Evolutionary conservation across 1,139 yeast genomes (phyloP), one percentile per base, ranked within the genome.

Genomic region (Lodderomyces margitis): DNA sequence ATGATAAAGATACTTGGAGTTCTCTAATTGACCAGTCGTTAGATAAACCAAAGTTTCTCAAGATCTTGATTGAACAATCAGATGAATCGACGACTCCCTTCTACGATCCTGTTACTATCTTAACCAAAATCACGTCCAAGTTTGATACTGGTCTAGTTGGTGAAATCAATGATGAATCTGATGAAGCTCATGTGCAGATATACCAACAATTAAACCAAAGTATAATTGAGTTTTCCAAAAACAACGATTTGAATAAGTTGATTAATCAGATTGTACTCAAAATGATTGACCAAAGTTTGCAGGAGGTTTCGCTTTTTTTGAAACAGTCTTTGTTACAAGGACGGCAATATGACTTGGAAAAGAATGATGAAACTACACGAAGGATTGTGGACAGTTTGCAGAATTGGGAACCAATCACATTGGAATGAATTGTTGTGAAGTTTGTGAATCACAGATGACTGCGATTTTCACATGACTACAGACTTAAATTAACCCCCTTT

Each of bases 1-100:
- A 83, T 41, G 95, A 87, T 52, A 62, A 68, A 24, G 95, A 87
- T 15, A 67, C 89, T 9, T 91, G 97, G 96, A 80, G 80, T 37
- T 80, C 81, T 36, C 68, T 92, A 46, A 65, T 91, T 10, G 80
- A 78, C 14, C 81, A 83, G 57, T 83, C 96, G 15, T 73, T 83
- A 66, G 72, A 75, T 35, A 81, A 81, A 51, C 94, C 96, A 0
- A 68, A 70, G 12, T 89, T 87, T 57, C 83, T 91, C 42, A 78
- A 80, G 47, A 85, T 87, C 2, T 68, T 92, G 39, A 74, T 92
- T 43, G 83, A 85, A 47, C 72, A 80, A 42, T 81, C 87, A 1
- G 86, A 85, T 48, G 83, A 80, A 34, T 69, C 67, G 37, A 61
- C 72, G 3, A 62, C 59, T 45, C 58, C 63, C 21, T 71, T 57